Base-by-base conservation (phyloP, 768 basidiomycete genomes). In the Lactarius indigo region DNA sequence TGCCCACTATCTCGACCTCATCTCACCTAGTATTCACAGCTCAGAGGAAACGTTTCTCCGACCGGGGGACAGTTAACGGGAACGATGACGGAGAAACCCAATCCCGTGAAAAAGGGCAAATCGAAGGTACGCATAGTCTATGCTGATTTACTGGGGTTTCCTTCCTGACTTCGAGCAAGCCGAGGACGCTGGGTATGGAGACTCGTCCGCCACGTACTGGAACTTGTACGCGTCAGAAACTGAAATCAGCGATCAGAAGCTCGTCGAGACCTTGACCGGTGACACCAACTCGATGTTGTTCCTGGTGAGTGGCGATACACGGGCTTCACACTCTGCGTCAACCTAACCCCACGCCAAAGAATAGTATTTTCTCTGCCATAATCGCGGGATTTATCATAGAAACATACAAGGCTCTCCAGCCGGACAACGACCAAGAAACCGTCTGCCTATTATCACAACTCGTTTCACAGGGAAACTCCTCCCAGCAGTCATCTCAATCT, bases 361-460 rank as follows among this genome's bases (percentile, higher is more conserved):
- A 50, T 41, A 23, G 68, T 15, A n/a, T 72, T 17, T 72, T 72
- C 42, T 69, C 71, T 7, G 50, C 68, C 9, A 68, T 64, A 39
- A 56, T 69, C 39, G 64, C 70, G 10, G 56, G 68, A 23, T 69
- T 72, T 26, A 58, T 72, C 52, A 57, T 71, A 31, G 59, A 71
- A 39, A 64, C 50, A 23, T 72, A 68, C 52, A 61, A 68, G 47
- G 42, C 15, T 4, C 47, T 72, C 23, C 57, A 52, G 30, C 58
- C 71, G 5, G 23, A 57, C 31, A 44, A 33, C 5, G 13, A 31
- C 23, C 61, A 64, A 31, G 37, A 39, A 23, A 63, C 58, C 1
- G 63, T 64, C n/a, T 20, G 6, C 37, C 37, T 68, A 7, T 33
- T 68, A 8, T 47, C 61, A 28, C 66, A 63, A n/a, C 41, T 67